These are phyloP conservation scores for Lipomyces yarrowii DNA, from an alignment of 1,139 yeast species.

Conservation along the genomic window DNA sequence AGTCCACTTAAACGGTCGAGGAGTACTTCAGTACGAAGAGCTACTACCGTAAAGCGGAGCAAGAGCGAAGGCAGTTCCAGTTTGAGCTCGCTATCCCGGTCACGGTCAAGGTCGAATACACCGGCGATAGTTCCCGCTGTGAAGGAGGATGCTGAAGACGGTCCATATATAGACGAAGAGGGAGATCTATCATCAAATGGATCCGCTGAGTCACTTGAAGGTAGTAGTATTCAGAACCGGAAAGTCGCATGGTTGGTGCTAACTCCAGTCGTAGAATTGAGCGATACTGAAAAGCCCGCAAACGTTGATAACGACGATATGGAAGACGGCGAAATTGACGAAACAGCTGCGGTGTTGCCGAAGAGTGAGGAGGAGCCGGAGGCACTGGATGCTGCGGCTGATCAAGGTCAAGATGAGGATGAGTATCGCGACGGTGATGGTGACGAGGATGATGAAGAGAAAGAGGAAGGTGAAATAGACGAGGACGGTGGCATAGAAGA, in stretches of 20 bases:
- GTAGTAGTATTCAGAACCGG: neutral
- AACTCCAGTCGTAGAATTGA: neutral
- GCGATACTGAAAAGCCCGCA: neutral
- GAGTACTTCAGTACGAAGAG: neutral
- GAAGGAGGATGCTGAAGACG: conserved; percentile 9
- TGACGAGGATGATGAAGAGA: conserved; percentile 32
- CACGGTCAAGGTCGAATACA: neutral
- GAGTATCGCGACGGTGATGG: conserved; percentile 18
- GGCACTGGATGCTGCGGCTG: neutral
- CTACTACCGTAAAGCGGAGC: neutral
- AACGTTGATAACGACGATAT: neutral
- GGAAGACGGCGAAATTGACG: conserved; percentile 19
- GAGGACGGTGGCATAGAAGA: conserved; percentile 42
- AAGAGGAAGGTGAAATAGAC: conserved; percentile 46
- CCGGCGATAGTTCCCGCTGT: neutral
- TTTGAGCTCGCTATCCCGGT: neutral
- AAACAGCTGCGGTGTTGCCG: neutral
- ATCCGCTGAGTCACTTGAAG: neutral
- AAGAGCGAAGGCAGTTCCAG: neutral
- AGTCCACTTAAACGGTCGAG: neutral
- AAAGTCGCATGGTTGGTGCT: neutral
- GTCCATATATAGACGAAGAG: neutral
- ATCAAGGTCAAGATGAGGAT: conserved; percentile 5
- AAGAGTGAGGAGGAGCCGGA: conserved; percentile 4
- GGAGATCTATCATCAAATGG: neutral